Conservation (phyloP, 2,329 filamentous ascomycete species). For the Diaporthe sp. region DNA sequence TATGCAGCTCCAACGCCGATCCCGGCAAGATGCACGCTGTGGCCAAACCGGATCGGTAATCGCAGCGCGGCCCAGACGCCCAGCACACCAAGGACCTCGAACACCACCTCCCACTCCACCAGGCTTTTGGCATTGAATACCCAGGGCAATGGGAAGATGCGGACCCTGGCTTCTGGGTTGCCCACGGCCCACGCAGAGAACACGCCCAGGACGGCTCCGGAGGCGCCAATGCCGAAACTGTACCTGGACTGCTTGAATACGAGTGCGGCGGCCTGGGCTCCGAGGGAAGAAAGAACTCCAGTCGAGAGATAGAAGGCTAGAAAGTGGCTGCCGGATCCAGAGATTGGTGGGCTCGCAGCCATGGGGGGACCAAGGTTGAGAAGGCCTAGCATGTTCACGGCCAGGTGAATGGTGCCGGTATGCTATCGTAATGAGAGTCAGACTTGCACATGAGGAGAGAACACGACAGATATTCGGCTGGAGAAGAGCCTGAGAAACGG, state of each 20-base stretch:
- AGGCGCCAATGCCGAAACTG: conserved; percentile 44
- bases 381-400: conserved; percentile 48
- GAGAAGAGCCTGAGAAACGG: not conserved
- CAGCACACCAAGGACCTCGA: conserved; percentile 46
- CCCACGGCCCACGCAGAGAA: conserved; percentile 44
- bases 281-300: conserved; percentile 43
- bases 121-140: conserved; percentile 43
- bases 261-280: conserved; percentile 42
- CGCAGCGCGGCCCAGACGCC: conserved; percentile 43
- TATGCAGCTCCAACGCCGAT: conserved; percentile 45
- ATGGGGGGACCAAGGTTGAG: conserved; percentile 45
- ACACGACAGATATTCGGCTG: too few species aligned
- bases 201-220: conserved; percentile 45
- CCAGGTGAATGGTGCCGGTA: conserved; percentile 45
- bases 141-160: conserved; percentile 42
- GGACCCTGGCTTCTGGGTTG: conserved; percentile 41
- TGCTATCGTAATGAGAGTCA: conserved; percentile 40
- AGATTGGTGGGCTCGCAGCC: conserved; percentile 42
- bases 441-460: not conserved
- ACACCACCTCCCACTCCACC: conserved; percentile 38
- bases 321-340: conserved; percentile 44
- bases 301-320: conserved; percentile 46
- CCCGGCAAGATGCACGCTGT: conserved; percentile 45
- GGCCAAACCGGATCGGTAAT: conserved; percentile 37
- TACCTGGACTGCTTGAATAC: conserved; percentile 41